These are phyloP conservation scores for Ganoderma multipileum DNA, from an alignment of 1,284 basidiomycete species.

Conservation along the genomic window DNA sequence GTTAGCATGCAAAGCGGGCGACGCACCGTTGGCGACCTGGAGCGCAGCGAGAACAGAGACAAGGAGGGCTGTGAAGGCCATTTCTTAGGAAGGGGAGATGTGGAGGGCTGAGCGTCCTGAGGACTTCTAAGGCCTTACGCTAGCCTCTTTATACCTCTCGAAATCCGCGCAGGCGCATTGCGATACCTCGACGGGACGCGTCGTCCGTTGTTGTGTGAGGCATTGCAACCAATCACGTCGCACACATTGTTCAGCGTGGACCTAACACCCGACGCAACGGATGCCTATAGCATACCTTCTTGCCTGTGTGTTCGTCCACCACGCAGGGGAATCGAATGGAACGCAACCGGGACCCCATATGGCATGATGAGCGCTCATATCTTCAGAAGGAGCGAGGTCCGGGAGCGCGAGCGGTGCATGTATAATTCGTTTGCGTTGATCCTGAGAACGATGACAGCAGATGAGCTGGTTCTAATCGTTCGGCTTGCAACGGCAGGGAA, in stretches of 20 bases:
- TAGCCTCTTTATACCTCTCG: constrained; percentile 19
- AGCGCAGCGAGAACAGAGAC: constrained; percentile 19
- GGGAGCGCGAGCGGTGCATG: constrained; percentile 1
- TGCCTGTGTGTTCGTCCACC: constrained; percentile 1
- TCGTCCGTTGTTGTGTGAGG: background rate
- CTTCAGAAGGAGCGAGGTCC: constrained; percentile 1
- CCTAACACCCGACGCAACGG: constrained; percentile 5
- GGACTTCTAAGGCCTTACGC: background rate
- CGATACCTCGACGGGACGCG: constrained; percentile 10
- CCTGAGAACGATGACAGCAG: background rate
- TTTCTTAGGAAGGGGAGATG: constrained; percentile 4
- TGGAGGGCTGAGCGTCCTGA: constrained; percentile 17
- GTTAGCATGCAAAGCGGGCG: background rate
- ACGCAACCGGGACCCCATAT: background rate
- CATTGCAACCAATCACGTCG: constrained; percentile 12
- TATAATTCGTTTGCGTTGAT: background rate
- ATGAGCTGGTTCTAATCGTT: background rate
- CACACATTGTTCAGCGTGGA: constrained; percentile 12
- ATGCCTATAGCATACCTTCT: background rate
- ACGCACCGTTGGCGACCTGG: constrained; percentile 24
- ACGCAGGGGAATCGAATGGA: background rate
- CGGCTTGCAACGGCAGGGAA: background rate
- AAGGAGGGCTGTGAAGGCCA: constrained; percentile 25
- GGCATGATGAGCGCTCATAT: background rate
- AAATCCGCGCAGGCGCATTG: background rate